These are phyloP conservation scores for Acrocalymma vagum DNA, from an alignment of 2,329 filamentous ascomycete species.

Conservation along the genomic window DNA sequence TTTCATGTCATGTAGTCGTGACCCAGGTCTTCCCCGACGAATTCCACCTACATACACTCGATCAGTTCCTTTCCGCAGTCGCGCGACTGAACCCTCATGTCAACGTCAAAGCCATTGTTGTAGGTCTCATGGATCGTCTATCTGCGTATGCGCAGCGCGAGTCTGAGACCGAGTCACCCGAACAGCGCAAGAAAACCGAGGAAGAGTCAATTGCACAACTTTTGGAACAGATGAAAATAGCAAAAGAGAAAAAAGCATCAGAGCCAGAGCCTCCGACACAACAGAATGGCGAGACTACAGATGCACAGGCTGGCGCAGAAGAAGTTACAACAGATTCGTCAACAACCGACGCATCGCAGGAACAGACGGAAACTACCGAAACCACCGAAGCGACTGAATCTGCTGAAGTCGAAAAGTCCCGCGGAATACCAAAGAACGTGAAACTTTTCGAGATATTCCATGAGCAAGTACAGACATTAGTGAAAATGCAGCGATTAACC, in stretches of 20 bases:
- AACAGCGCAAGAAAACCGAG: conserved; percentile 79
- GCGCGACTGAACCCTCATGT: conserved; percentile 94
- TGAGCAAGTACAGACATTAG: conserved; percentile 90
- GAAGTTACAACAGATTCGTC: conserved; percentile 38
- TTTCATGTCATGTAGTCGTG: conserved; percentile 77
- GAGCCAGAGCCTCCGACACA: conserved; percentile 34
- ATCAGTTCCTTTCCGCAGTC: conserved; percentile 92
- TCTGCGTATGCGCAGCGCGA: conserved; percentile 95
- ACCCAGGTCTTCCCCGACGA: conserved; percentile 99
- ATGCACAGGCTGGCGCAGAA: conserved; percentile 34
- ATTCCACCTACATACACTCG: conserved; percentile 95
- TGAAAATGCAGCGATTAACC: conserved; percentile 87
- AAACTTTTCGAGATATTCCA: conserved; percentile 98
- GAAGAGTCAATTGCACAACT: conserved; percentile 82
- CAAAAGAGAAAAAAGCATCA: conserved; percentile 61
- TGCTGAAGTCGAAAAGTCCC: conserved; percentile 55
- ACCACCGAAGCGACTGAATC: conserved; percentile 54
- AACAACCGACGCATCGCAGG: conserved; percentile 34
- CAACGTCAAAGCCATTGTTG: conserved; percentile 97
- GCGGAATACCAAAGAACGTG: conserved; percentile 76
- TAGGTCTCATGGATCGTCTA: conserved; percentile 94
- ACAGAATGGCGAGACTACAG: conserved; percentile 47
- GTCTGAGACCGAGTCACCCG: conserved; percentile 72
- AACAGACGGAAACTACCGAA: conserved; percentile 49
- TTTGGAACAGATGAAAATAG: conserved; percentile 78